Base-by-base conservation (phyloP, 805 yeast genomes). In the Lachancea lanzarotensis region DNA sequence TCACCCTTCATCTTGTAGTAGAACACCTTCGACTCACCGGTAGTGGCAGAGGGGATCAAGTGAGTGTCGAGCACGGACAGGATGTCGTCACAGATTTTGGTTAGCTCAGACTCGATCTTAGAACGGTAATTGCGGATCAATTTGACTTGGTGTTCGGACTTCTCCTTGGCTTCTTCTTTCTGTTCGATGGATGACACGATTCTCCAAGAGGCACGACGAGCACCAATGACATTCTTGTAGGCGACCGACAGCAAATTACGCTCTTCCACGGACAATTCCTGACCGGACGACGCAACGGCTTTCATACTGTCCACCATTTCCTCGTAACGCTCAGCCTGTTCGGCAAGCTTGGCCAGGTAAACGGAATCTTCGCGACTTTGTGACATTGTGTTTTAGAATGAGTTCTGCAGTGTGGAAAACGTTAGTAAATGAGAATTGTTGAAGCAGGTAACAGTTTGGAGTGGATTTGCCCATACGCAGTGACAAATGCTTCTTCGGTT, bases 1-100 rank as follows among this genome's bases (percentile, higher is more conserved):
- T 91, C 98, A 78, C 98, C 98, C 76, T 91, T 91, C 98, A 91
- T 91, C 80, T 91, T 91, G 76, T 87, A 89, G 79, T 91, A 91
- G 72, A 91, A 91, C 46, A 91, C 98, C 78, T 91, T 89, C 42
- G 96, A 89, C 74, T 93, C 98, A 63, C 97, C 97, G 55, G 95
- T 81, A 67, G 84, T 87, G 52, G 98, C 97, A 52, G 91, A 76
- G 56, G 96, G 90, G 62, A 91, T 88, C 70, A 91, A 82, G 70
- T 89, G 95, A 61, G 85, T 77, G 55, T 88, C 82, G 66, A 93
- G 79, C 51, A 91, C 96, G 35, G 82, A 74, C 63, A 93, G 75
- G 62, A 93, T 90, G 68, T 90, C 97, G 63, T 88, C 95, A 72
- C 97, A 89, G 64, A 91, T 90, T 68, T 84, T 85, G 54, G 89